These are phyloP conservation scores for Hymenoscyphus infarciens DNA, from an alignment of 2,329 filamentous ascomycete species.

Conservation along the genomic window DNA sequence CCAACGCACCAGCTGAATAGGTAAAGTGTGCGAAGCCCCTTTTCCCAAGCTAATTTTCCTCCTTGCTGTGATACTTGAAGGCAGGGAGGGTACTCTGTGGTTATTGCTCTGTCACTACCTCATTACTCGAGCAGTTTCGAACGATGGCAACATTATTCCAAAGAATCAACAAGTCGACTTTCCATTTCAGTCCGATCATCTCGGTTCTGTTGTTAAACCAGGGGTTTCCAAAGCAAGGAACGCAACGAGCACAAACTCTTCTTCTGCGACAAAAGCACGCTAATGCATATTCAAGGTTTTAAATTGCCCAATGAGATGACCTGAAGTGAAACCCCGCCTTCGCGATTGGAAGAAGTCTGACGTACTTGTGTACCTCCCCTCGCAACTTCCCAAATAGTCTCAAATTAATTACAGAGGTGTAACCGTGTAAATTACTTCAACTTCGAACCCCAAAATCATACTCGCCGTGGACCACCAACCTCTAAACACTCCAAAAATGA, in stretches of 20 bases:
- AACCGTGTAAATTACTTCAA: not conserved
- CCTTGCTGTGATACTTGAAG: too few relatives aligned
- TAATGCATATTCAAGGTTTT: not conserved
- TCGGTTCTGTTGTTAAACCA: too few relatives aligned
- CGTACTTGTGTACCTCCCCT: not conserved
- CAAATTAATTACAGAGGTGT: not conserved
- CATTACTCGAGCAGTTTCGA: too few relatives aligned
- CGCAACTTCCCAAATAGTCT: not conserved
- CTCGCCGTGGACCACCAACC: not conserved
- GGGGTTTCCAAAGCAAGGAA: too few relatives aligned
- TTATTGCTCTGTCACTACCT: too few relatives aligned
- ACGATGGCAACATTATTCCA: too few relatives aligned
- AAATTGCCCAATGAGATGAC: not conserved
- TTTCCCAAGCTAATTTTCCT: not conserved
- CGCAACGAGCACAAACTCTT: too few relatives aligned
- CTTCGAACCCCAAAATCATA: not conserved
- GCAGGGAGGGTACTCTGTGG: too few relatives aligned
- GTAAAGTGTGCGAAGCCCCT: not conserved
- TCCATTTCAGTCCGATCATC: too few relatives aligned
- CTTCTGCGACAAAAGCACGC: too few relatives aligned
- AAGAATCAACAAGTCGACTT: too few relatives aligned
- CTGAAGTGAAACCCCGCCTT: not conserved
- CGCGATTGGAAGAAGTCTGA: not conserved
- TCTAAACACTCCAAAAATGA: slow-evolving; percentile 7
- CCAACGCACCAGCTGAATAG: not conserved